phyloP scores from a whole-genome alignment of 352 stramenopile genomes.

The Phytophthora sp. region DNA sequence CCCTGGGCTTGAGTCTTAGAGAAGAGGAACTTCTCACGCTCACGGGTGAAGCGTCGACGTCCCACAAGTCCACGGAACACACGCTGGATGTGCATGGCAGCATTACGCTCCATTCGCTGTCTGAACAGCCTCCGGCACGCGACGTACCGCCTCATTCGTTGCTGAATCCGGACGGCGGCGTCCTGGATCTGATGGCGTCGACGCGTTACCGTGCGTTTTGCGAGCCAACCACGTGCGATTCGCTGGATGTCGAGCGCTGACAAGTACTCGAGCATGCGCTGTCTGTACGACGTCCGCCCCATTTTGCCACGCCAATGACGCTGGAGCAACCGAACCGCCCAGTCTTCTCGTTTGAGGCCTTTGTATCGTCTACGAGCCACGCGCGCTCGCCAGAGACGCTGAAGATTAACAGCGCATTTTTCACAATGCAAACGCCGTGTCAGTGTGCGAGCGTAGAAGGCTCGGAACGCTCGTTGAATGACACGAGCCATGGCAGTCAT shows the following conservation, averaged over 20 bases:
- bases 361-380: conserved; percentile 78
- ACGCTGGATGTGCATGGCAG: conserved; percentile 85
- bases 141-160: conserved; percentile 68
- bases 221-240: conserved; percentile 84
- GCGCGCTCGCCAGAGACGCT: conserved; percentile 89
- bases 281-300: conserved; percentile 80
- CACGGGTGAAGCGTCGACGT: conserved; percentile 70
- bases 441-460: conserved; percentile 88
- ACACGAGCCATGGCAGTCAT: conserved; percentile 82
- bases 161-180: conserved; percentile 83
- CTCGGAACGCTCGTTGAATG: conserved; percentile 92
- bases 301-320: conserved; percentile 91
- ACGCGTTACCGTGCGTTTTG: conserved; percentile 55
- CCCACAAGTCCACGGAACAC: conserved; percentile 90
- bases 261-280: conserved; percentile 74
- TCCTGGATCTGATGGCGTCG: conserved; percentile 57
- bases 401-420: conserved; percentile 83
- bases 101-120: conserved; percentile 58
- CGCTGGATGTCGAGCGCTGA: conserved; percentile 89
- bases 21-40: conserved; percentile 96
- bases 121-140: conserved; percentile 58
- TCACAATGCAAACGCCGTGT: conserved; percentile 75
- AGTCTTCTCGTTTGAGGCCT: conserved; percentile 86
- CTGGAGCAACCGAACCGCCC: conserved; percentile 92
- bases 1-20: conserved; percentile 93